A percentile compares a stretch with the other conserved stretches of the same genome.
phyloP scores from a whole-genome alignment of 768 basidiomycete species.

The Rhodotorula paludigena region DNA sequence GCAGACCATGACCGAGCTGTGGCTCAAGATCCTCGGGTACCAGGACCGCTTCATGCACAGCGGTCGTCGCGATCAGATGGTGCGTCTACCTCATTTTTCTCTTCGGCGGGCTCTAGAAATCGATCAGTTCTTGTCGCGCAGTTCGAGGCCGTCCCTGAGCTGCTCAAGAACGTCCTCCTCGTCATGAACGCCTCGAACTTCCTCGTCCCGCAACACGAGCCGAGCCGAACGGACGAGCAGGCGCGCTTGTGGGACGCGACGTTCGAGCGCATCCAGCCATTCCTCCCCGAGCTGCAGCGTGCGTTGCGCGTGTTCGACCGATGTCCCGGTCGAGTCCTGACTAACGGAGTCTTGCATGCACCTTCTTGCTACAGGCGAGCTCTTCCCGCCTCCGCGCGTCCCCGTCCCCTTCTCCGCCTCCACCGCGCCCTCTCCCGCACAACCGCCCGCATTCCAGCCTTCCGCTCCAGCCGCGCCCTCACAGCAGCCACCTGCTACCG shows the following conservation, averaged over 20 bases:
- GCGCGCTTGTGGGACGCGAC: constrained; percentile 69
- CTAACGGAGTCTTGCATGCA: neutral
- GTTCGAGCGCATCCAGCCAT: constrained; percentile 77
- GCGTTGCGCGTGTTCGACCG: constrained; percentile 55
- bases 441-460: too few relatives aligned
- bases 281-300: constrained; percentile 81
- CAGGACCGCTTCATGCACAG: constrained; percentile 83
- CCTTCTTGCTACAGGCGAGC: constrained; percentile 10
- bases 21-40: constrained; percentile 83
- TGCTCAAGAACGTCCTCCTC: constrained; percentile 89
- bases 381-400: constrained; percentile 29
- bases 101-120: neutral
- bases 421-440: neutral
- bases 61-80: constrained; percentile 79
- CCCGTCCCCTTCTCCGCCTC: constrained; percentile 21
- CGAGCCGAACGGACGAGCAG: constrained; percentile 57
- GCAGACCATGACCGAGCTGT: constrained; percentile 65
- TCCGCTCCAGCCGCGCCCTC: too few relatives aligned
- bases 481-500: too few relatives aligned
- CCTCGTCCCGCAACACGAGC: constrained; percentile 60
- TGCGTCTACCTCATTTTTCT: constrained; percentile 49
- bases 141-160: constrained; percentile 94
- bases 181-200: constrained; percentile 90
- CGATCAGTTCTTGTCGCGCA: constrained; percentile 46
- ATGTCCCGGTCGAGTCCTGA: neutral